Evolutionary conservation across 2,329 filamentous ascomycete species (phyloP).

Genomic region (Cladophialophora yegresii): DNA sequence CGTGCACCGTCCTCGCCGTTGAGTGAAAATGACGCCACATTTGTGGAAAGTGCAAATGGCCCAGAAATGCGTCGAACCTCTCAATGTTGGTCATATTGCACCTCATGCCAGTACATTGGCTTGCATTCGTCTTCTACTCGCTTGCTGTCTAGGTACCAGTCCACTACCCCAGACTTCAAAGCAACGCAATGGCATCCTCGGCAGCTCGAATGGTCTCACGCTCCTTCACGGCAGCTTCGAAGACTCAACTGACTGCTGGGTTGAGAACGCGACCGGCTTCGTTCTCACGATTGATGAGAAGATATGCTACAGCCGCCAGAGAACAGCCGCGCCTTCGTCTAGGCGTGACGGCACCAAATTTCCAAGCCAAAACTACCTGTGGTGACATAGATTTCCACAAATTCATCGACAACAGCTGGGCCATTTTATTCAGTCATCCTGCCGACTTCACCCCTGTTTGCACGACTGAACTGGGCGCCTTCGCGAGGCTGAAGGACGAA

Average conservation of each 20-base stretch:
- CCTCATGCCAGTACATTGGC: not conserved
- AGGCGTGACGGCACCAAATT: constrained; percentile 67
- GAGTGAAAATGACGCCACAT: not conserved
- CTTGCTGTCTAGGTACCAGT: not conserved
- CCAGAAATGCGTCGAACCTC: not conserved
- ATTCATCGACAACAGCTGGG: constrained; percentile 69
- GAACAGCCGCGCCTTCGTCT: constrained; percentile 60
- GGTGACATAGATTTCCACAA: constrained; percentile 70
- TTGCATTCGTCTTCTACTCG: not conserved
- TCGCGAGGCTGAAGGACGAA: constrained; percentile 84
- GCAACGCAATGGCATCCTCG: not conserved
- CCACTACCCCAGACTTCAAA: not conserved
- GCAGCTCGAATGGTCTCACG: not conserved
- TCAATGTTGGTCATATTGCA: not conserved
- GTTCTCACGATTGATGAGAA: too few relatives aligned
- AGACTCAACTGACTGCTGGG: too few relatives aligned
- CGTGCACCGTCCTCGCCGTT: not conserved
- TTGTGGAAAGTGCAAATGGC: too few relatives aligned
- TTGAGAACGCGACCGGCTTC: too few relatives aligned
- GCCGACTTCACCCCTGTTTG: constrained; percentile 91
- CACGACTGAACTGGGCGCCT: constrained; percentile 92
- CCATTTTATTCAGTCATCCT: constrained; percentile 70
- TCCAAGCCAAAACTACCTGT: constrained; percentile 66
- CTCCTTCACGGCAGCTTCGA: not conserved
- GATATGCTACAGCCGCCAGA: constrained; percentile 2